Evolutionary conservation across 176 grass and related monocot genomes (phyloP), one percentile per base, ranked within the genome.

Genomic region (Hyparrhenia diplandra): DNA sequence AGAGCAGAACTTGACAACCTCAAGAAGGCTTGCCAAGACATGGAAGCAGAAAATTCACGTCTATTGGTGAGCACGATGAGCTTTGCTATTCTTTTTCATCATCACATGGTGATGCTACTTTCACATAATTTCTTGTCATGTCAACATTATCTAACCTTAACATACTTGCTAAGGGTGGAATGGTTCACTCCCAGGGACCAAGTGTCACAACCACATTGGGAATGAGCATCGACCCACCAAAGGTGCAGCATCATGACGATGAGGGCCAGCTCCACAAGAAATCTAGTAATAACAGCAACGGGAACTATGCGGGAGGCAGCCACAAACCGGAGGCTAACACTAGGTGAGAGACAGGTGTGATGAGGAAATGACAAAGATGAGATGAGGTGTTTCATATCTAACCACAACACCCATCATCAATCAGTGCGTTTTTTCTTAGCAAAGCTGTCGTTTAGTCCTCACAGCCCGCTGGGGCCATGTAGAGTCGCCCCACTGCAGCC

Each of bases 331-430:
- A 89, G 87, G 84, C 75, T 80, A 92, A 86, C 59, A 83, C 79
- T 86, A 89, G 87, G 76, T 89, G 90, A 92, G n/a, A n/a, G 79
- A 72, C 13, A 29, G 13, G 14, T 13, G 39, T 64, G 14, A 67
- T 58, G 79, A 79, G 75, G 67, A 59, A 72, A 58, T 77, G 73
- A 89, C 77, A 71, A 65, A 80, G 87, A 85, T 90, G 90, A 92
- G 83, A 86, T 89, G 75, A 86, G 87, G 87, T 89, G 87, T 86
- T 92, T 70, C 77, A 81, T 89, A 82, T 80, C 84, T 89, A 92
- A 92, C 90, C 83, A 88, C 76, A 83, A 83, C 84, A 90, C 88
- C 88, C 88, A 90, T 86, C 87, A 92, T 88, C 87, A 72, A 57
- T 70, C 82, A 62, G 76, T 77, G 71, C 73, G 78, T 85, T 85